Evolutionary conservation across 2,329 filamentous ascomycete species (phyloP).

Genomic region (Mariannaea elegans): DNA sequence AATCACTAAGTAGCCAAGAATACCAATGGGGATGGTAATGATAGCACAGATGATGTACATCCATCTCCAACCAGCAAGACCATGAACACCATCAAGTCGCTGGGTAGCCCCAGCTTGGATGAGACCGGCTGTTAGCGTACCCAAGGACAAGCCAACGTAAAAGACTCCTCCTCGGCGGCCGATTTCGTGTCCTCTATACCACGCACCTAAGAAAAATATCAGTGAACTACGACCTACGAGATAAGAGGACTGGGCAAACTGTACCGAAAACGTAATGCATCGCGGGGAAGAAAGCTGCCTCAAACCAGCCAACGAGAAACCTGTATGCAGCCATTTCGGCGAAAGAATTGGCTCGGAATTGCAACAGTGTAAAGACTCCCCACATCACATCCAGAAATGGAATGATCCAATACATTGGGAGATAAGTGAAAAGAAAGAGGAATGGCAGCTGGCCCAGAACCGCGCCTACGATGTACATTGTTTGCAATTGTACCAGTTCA

Average conservation of each 20-base stretch:
- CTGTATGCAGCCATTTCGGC: constrained; percentile 61
- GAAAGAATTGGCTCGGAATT: constrained; percentile 58
- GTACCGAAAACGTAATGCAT: constrained; percentile 26
- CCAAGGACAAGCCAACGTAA: constrained; percentile 59
- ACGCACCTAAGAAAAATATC: constrained; percentile 40
- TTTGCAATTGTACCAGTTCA: constrained; percentile 62
- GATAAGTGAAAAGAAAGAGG: constrained; percentile 56
- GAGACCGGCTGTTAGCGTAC: constrained; percentile 60
- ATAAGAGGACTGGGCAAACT: fast-evolving
- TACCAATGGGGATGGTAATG: constrained; percentile 62
- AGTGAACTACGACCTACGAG: constrained; percentile 2
- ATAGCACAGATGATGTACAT: constrained; percentile 63
- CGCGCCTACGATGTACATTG: constrained; percentile 55
- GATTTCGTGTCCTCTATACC: constrained; percentile 60
- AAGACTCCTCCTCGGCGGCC: constrained; percentile 58
- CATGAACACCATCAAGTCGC: constrained; percentile 52
- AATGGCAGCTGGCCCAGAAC: constrained; percentile 61
- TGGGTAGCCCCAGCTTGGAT: constrained; percentile 54
- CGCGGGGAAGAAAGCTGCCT: constrained; percentile 40
- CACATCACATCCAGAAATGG: constrained; percentile 61
- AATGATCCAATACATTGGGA: constrained; percentile 59
- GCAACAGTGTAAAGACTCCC: constrained; percentile 65
- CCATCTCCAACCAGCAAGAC: constrained; percentile 61
- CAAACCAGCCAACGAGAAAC: constrained; percentile 63
- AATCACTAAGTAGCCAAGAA: constrained; percentile 60